Conservation (phyloP, 257 asterid genomes). For the Ilex asprella region DNA sequence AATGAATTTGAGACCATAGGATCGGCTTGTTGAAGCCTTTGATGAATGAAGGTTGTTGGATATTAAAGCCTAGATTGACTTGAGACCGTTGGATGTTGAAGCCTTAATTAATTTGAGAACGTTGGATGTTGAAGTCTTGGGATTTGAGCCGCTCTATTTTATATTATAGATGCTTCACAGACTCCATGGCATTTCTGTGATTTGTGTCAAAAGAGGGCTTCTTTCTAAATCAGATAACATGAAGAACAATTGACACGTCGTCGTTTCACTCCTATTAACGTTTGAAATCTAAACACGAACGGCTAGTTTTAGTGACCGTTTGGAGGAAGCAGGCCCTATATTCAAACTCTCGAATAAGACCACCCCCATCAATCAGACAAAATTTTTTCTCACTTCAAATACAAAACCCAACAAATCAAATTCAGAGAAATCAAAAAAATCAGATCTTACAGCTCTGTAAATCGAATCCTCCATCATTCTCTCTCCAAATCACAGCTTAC, state of each 20-base stretch:
- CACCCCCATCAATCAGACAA: background rate
- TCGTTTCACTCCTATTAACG: background rate
- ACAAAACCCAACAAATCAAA: background rate
- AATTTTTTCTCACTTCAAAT: background rate
- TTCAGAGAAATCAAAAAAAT: background rate
- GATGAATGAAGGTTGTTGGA: no score
- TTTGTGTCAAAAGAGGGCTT: no score
- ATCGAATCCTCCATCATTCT: background rate
- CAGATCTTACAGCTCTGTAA: background rate
- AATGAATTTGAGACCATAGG: no score
- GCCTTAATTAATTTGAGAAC: no score
- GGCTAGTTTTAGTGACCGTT: constrained; percentile 1
- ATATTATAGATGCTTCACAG: no score
- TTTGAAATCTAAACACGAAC: background rate
- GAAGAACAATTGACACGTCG: background rate
- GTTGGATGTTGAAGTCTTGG: no score
- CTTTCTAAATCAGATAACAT: no score
- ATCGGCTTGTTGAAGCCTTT: no score
- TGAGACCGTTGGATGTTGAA: no score
- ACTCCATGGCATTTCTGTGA: no score
- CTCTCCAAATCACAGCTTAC: background rate
- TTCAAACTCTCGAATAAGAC: background rate
- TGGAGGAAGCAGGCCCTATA: background rate
- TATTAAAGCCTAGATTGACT: no score
- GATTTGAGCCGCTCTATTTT: no score